Conservation (phyloP, 164 flowering plant species). For the Liquidambar formosana region DNA sequence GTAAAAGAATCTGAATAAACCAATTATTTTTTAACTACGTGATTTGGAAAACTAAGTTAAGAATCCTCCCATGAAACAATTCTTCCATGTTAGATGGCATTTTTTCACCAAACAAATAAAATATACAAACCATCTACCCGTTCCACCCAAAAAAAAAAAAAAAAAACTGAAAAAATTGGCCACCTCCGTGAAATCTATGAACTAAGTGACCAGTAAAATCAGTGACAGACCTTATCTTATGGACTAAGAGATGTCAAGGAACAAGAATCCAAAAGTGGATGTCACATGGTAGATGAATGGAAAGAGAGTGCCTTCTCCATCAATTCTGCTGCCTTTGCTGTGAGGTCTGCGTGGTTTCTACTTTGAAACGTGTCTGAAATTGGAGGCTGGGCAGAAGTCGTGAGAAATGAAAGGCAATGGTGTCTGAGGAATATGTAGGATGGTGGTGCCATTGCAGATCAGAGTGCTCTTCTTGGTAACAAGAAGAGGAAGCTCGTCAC, state of each 20-base stretch:
- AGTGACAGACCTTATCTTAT: conserved; percentile 85
- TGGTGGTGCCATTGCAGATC: conserved; percentile 64
- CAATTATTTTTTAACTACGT: not conserved
- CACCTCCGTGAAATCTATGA: conserved; percentile 45
- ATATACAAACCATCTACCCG: conserved; percentile 14
- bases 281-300: conserved; percentile 68
- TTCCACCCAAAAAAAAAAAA: conserved; percentile 17
- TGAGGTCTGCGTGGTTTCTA: conserved; percentile 41
- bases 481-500: conserved; percentile 63
- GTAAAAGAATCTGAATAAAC: conserved; percentile 4
- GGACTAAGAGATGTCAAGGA: conserved; percentile 80
- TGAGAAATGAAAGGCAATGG: conserved; percentile 43
- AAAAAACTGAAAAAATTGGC: conserved; percentile 21
- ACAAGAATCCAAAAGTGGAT: conserved; percentile 77
- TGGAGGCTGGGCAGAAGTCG: conserved; percentile 51
- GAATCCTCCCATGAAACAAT: conserved; percentile 28
- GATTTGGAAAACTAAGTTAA: not conserved
- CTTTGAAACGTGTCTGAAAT: conserved; percentile 42
- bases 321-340: conserved; percentile 59
- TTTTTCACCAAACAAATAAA: conserved; percentile 19
- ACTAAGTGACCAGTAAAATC: conserved; percentile 57
- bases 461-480: conserved; percentile 62
- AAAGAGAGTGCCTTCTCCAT: conserved; percentile 59
- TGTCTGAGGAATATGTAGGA: conserved; percentile 40
- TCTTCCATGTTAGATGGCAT: conserved; percentile 7